These are phyloP conservation scores for Ophiostoma angusticollis DNA, from an alignment of 2,329 filamentous ascomycete genomes.

Conservation along the genomic window DNA sequence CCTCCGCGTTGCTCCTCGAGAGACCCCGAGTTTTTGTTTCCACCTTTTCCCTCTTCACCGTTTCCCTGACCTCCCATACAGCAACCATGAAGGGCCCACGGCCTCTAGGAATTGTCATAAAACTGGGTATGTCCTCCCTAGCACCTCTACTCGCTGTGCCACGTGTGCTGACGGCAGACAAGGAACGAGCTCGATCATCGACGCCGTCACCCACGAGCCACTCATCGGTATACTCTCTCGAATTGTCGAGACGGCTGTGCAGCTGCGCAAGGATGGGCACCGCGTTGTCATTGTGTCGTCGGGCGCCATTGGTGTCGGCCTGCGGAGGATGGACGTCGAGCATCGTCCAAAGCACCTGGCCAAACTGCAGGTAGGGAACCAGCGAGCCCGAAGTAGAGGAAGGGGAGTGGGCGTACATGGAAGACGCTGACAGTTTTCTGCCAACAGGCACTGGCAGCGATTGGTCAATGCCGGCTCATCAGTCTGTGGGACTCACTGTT, in stretches of 20 bases:
- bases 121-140: constrained; percentile 51
- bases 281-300: constrained; percentile 93
- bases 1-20: too few relatives aligned
- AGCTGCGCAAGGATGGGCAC: constrained; percentile 79
- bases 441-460: constrained; percentile 78
- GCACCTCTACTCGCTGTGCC: not conserved
- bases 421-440: not conserved
- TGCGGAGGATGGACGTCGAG: constrained; percentile 79
- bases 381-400: too few relatives aligned
- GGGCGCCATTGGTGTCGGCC: constrained; percentile 86
- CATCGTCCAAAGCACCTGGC: constrained; percentile 83
- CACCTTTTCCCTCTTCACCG: not conserved
- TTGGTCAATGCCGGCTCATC: constrained; percentile 91
- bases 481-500: constrained; percentile 93
- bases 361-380: constrained; percentile 71
- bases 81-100: constrained; percentile 52
- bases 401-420: too few relatives aligned
- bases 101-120: constrained; percentile 69
- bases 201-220: constrained; percentile 89
- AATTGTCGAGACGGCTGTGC: constrained; percentile 88
- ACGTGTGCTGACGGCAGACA: constrained; percentile 6
- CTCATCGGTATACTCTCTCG: constrained; percentile 79
- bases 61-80: not conserved
- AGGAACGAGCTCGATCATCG: constrained; percentile 98
- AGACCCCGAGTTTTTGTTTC: too few relatives aligned